Conservation (phyloP, 208 protist genomes). For the Trypanosoma melophagium region DNA sequence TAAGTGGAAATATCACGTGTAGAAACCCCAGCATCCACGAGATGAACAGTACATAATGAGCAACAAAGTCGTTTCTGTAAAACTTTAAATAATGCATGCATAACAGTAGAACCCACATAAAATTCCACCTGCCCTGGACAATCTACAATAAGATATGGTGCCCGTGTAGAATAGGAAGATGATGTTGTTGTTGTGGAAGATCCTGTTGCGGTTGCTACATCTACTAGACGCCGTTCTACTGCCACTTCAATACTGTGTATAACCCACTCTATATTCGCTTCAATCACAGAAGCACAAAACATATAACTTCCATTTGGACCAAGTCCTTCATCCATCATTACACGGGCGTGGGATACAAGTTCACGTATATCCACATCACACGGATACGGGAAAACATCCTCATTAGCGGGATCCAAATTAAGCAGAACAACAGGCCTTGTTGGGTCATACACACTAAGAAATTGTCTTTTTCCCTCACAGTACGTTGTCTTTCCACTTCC, state of each 20-base stretch:
- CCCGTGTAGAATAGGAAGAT: constrained; percentile 20
- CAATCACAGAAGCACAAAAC: constrained; percentile 96
- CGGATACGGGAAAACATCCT: constrained; percentile 93
- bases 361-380: constrained; percentile 93
- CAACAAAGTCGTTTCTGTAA: constrained; percentile 68
- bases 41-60: constrained; percentile 90
- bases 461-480: constrained; percentile 95
- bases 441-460: constrained; percentile 90
- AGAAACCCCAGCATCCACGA: constrained; percentile 94
- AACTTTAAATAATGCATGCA: constrained; percentile 83
- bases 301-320: constrained; percentile 98
- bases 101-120: constrained; percentile 93
- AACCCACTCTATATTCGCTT: constrained; percentile 76
- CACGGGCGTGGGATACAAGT: constrained; percentile 85
- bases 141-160: constrained; percentile 96
- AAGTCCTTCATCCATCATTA: constrained; percentile 93
- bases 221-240: constrained; percentile 54
- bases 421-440: constrained; percentile 88
- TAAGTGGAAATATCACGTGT: constrained; percentile 95
- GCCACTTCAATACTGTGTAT: constrained; percentile 55
- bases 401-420: constrained; percentile 99
- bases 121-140: constrained; percentile 99
- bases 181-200: not conserved
- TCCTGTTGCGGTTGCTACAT: constrained; percentile 37
- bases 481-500: constrained; percentile 96